phyloP scores from a whole-genome alignment of 2,329 filamentous ascomycete genomes.

The Calonectria ilicicola region DNA sequence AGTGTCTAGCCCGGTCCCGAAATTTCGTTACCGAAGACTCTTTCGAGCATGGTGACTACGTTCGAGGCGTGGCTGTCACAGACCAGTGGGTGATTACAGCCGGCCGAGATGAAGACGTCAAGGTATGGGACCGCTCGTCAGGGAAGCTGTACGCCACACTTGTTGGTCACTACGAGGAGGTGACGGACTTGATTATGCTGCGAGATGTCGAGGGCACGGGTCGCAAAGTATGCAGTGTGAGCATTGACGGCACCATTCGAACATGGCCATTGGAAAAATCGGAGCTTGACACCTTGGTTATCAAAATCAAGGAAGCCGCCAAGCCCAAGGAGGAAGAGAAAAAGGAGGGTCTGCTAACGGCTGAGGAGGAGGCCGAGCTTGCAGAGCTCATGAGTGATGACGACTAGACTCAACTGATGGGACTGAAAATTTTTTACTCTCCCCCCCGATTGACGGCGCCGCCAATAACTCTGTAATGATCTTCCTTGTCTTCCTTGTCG shows the following conservation, averaged over 20 bases:
- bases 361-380: constrained; percentile 92
- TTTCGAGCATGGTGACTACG: constrained; percentile 88
- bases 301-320: constrained; percentile 57
- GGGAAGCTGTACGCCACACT: constrained; percentile 81
- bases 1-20: constrained; percentile 78
- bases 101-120: constrained; percentile 90
- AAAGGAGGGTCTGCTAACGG: constrained; percentile 73
- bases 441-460: background rate
- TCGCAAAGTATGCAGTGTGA: constrained; percentile 78
- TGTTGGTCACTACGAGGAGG: constrained; percentile 91
- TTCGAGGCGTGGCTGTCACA: constrained; percentile 82
- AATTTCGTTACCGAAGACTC: constrained; percentile 79
- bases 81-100: constrained; percentile 87
- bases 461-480: background rate
- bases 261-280: constrained; percentile 81
- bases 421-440: background rate
- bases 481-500: background rate
- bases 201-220: constrained; percentile 48
- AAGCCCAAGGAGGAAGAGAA: constrained; percentile 65
- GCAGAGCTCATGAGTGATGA: constrained; percentile 87
- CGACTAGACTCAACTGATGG: constrained; percentile 55
- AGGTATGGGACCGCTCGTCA: constrained; percentile 84
- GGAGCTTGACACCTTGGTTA: constrained; percentile 62
- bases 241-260: constrained; percentile 90
- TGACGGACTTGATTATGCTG: constrained; percentile 82